Base-by-base conservation (phyloP, 805 yeast species). In the Hanseniaspora jakobsenii region DNA sequence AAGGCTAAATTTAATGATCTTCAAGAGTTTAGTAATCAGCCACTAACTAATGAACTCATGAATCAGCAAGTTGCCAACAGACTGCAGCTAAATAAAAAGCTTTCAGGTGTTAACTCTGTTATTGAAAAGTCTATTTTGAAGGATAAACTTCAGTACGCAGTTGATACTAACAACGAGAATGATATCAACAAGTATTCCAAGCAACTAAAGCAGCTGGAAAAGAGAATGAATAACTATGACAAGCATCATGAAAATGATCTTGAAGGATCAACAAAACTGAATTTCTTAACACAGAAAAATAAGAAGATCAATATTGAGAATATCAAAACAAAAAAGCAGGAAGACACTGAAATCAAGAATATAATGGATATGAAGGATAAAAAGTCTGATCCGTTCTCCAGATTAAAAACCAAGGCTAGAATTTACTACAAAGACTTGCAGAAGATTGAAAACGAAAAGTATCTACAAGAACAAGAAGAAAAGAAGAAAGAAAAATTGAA, bases 371-470 rank as follows among this genome's bases (percentile, higher is more conserved):
- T 69, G 46, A 66, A 53, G 34, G 63, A 63, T 47, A 67, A 73
- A 6, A 59, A 58, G 44, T 74, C 70, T 53, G 83, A 91, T 64
- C 97, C 98, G 18, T 91, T 91, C 62, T 75, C 81, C 52, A 77
- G 97, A 60, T 72, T 91, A 57, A 80, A 83, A 59, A 89, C 97
- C 1, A 81, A 77, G 49, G 83, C 96, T 1, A 75, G 83, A 55
- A 75, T 84, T 49, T 89, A 84, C 62, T 85, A 86, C 42, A 66
- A 69, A 37, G 72, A 60, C 47, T 64, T 69, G 37, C 75, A 70
- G 49, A 69, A 69, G 49, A 72, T 69, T 49, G 79, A 71, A 50
- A 75, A 77, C 52, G 77, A 71, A 51, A 71, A 69, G 58, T 81
- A 78, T 2, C 66, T 73, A 46, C 70, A 65, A 27, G 71, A 72